These are phyloP conservation scores for Chlorella vulgaris DNA, from an alignment of 139 green algal genomes.

Conservation along the genomic window DNA sequence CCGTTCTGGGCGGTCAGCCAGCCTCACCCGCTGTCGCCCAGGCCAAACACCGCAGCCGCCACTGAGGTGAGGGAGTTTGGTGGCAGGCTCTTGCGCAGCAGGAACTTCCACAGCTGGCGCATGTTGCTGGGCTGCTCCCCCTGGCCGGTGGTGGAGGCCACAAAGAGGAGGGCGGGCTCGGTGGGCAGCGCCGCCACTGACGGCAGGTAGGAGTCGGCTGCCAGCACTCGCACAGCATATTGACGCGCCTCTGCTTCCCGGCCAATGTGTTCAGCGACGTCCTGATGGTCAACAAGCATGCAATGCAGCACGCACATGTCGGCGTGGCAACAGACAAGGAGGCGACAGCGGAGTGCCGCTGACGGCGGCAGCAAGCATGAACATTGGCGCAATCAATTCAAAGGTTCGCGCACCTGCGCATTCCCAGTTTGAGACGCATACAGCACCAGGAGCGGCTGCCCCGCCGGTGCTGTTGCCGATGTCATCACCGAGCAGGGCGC, in stretches of 20 bases:
- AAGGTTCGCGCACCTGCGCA: constrained; percentile 75
- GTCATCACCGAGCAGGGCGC: background rate
- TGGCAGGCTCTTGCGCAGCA: constrained; percentile 86
- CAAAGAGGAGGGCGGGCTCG: constrained; percentile 71
- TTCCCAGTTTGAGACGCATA: constrained; percentile 93
- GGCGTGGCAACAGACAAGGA: background rate
- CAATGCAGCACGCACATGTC: background rate
- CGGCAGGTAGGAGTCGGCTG: constrained; percentile 76
- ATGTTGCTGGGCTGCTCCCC: constrained; percentile 91
- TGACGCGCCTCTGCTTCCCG: constrained; percentile 67
- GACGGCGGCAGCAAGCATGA: background rate
- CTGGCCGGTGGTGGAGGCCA: constrained; percentile 87
- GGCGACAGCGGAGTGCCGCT: background rate
- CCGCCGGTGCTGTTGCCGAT: background rate
- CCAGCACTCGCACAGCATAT: constrained; percentile 53
- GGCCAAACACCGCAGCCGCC: constrained; percentile 87
- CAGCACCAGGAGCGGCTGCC: constrained; percentile 71
- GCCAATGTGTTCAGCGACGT: constrained; percentile 89
- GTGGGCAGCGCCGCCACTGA: constrained; percentile 60
- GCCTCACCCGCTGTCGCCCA: constrained; percentile 89
- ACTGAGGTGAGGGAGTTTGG: constrained; percentile 61
- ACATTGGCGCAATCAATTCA: no score
- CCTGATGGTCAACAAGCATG: constrained; percentile 54
- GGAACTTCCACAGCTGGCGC: constrained; percentile 87
- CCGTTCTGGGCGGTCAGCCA: no score